These are phyloP conservation scores for Candida yuanshanica DNA, from an alignment of 805 yeast species.

Conservation along the genomic window DNA sequence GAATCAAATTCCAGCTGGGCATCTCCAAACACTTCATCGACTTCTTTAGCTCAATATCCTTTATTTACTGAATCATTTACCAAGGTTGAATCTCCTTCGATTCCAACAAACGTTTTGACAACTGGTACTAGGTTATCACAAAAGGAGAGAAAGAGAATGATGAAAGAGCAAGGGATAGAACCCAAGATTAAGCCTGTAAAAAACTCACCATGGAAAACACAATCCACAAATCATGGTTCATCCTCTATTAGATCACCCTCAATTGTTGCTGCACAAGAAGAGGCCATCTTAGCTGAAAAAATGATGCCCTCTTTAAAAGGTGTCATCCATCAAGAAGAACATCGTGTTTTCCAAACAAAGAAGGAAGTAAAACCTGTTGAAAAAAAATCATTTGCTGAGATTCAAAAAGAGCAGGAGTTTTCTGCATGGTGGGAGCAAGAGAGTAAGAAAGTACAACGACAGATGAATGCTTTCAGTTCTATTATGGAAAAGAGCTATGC, in stretches of 20 bases:
- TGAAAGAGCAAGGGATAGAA: slow-evolving; percentile 19
- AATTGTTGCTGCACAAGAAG: slow-evolving; percentile 15
- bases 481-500: neutral
- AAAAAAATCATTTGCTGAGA: slow-evolving; percentile 53
- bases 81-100: neutral
- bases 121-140: slow-evolving; percentile 36
- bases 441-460: slow-evolving; percentile 53
- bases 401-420: slow-evolving; percentile 78
- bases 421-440: slow-evolving; percentile 87
- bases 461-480: slow-evolving; percentile 17
- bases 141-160: slow-evolving; percentile 48
- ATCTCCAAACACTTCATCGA: slow-evolving; percentile 1
- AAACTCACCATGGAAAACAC: slow-evolving; percentile 17
- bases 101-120: slow-evolving; percentile 9
- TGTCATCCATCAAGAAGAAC: slow-evolving; percentile 42
- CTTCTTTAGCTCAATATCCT: slow-evolving; percentile 7
- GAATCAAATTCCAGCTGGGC: slow-evolving; percentile 12
- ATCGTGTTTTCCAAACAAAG: slow-evolving; percentile 30
- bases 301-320: slow-evolving; percentile 33
- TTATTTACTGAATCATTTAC: slow-evolving; percentile 1
- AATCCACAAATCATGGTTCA: neutral
- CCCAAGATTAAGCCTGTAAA: slow-evolving; percentile 3
- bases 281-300: slow-evolving; percentile 7
- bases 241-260: slow-evolving; percentile 13
- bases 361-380: slow-evolving; percentile 13